Base-by-base conservation (phyloP, 768 basidiomycete genomes). In the Podaxis sp. region DNA sequence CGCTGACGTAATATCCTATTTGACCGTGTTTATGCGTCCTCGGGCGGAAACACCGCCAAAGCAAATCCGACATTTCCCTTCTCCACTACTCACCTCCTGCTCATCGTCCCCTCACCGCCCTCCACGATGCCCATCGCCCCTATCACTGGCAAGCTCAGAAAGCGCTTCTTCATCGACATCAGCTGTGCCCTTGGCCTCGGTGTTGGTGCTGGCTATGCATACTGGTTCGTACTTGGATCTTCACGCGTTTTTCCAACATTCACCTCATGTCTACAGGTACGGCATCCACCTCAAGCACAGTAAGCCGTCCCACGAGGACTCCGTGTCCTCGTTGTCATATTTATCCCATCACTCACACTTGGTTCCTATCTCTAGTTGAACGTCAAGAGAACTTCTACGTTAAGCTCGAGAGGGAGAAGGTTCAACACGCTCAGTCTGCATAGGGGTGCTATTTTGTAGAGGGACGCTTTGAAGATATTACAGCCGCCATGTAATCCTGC, bases 111-210 rank as follows among this genome's bases (percentile, higher is more conserved):
- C 67, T 67, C 60, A 68, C 59, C 66, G 58, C 38, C 66, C 66
- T 67, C 67, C 67, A 72, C 64, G 51, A 94, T 94, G 91, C 75
- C 91, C 71, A 90, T 96, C 74, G 89, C 92, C 65, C 94, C 95
- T 69, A 95, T 96, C 76, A 91, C 91, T 56, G 95, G 95, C 74
- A 94, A 86, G 80, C 90, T 96, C 79, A 91, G 95, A 80, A 96
- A 96, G 79, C 83, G 87, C 70, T 87, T 96, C 77, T 92, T 92
- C 87, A 85, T 93, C 65, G 95, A 97, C 73, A 69, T 96, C 65
- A 81, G 85, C 52, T 80, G 85, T 69, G 84, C 86, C 41, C 72
- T 96, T 49, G 94, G 91, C 68, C 84, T 96, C 56, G 95, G 94
- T 28, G 66, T 88, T 59, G 80, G 86, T 53, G 80, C 83, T 11